Evolutionary conservation across 108 stramenopile species (phyloP), one percentile per base, ranked within the genome.

Genomic region (Conticribra weissflogii): DNA sequence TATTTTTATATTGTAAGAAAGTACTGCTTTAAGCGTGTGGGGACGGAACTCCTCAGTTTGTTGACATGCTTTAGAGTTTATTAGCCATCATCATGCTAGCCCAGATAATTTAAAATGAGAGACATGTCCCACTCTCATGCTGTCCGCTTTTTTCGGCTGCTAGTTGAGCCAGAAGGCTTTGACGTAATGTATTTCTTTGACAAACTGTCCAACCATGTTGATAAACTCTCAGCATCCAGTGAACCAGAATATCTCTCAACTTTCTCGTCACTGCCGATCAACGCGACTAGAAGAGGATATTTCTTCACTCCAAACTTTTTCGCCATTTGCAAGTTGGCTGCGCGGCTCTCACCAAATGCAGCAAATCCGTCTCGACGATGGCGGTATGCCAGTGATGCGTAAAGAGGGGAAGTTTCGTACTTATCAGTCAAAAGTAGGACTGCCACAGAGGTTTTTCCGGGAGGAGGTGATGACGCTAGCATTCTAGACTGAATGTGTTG

Each of bases 401-500:
- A 88, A 27, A 88, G 63, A 34, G 88, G 60, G 9, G 86, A 85
- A 8, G 92, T 93, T 74, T 93, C 88, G 59, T 88, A 93, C 48
- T 93, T 93, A 76, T 90, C 89, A 0, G 88, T 83, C 36, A 93
- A 58, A 8, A 93, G 63, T 3, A 93, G 52, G 23, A 90, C 71
- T 0, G 91, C 51, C 3, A 76, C 80, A 31, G 29, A 16, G 16
- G 78, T 57, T 32, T 80, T 31, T 14, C 49, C 73, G 4, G 57
- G 49, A 16, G 57, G 66, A 0, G 59, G 29, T n/a, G 63, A 61
- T 34, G 76, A 54, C 9, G 58, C 33, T 44, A 90, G 28, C 9
- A 93, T 57, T 24, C 83, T 76, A 17, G 82, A 75, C 51, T 83
- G 5, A 18, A 90, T 30, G 48, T 88, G 85, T 27, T 56, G 44